Evolutionary conservation across 768 basidiomycete genomes (phyloP).

Genomic region (Serpula lacrymans): DNA sequence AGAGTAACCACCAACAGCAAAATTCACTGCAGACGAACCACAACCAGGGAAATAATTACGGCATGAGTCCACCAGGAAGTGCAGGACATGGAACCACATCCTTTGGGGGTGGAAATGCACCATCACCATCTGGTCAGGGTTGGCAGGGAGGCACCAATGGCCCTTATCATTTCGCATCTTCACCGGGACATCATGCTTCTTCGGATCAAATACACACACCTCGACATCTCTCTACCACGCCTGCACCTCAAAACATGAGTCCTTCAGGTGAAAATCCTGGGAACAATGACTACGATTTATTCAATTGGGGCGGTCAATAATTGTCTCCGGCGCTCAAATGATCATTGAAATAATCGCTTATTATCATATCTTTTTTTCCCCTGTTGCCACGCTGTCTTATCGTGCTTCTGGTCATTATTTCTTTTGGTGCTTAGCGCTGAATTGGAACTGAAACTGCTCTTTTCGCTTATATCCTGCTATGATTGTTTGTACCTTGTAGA

Average conservation of each 20-base stretch:
- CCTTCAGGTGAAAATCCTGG: slow-evolving; percentile 41
- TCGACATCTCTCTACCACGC: slow-evolving; percentile 51
- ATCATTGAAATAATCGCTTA: slow-evolving; percentile 18
- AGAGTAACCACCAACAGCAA: slow-evolving; percentile 42
- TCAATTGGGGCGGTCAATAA: slow-evolving; percentile 53
- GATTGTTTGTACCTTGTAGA: not conserved
- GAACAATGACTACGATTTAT: slow-evolving; percentile 51
- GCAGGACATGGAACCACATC: slow-evolving; percentile 20
- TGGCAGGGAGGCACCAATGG: slow-evolving; percentile 27
- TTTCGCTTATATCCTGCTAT: slow-evolving; percentile 2
- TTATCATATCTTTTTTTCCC: slow-evolving; percentile 8
- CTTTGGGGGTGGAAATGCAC: slow-evolving; percentile 17
- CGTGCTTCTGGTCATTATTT: slow-evolving; percentile 20
- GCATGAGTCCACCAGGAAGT: slow-evolving; percentile 36
- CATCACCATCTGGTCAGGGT: slow-evolving; percentile 20
- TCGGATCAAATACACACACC: slow-evolving; percentile 36
- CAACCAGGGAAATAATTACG: slow-evolving; percentile 33
- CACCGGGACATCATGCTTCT: slow-evolving; percentile 14
- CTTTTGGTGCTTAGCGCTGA: slow-evolving; percentile 7
- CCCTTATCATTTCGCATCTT: slow-evolving; percentile 24
- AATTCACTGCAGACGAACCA: slow-evolving; percentile 33
- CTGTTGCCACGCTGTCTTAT: slow-evolving; percentile 8
- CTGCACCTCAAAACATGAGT: slow-evolving; percentile 43
- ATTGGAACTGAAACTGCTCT: not conserved
- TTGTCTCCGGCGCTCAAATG: slow-evolving; percentile 14